Percentiles rank a stretch among this genome's conserved stretches.
These are phyloP conservation scores for Mycena rebaudengoi DNA, from an alignment of 768 basidiomycete species.

Conservation along the genomic window DNA sequence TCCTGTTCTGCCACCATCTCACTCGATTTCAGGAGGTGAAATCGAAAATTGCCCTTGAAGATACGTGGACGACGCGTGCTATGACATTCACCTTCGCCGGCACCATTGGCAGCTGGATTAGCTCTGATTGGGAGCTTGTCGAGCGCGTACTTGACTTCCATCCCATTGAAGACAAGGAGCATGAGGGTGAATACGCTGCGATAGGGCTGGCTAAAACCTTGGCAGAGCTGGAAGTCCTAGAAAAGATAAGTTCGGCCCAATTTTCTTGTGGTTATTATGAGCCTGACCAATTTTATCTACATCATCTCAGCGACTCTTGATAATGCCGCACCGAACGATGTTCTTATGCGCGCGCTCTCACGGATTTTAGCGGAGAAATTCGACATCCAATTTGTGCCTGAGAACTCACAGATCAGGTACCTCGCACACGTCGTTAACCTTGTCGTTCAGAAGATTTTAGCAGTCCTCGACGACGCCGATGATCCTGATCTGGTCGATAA, in stretches of 20 bases:
- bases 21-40: conserved; percentile 25
- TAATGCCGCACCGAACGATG: conserved; percentile 45
- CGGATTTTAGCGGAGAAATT: conserved; percentile 1
- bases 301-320: conserved; percentile 32
- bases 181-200: conserved; percentile 41
- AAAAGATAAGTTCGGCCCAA: conserved; percentile 51
- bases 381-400: neutral
- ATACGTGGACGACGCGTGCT: conserved; percentile 40
- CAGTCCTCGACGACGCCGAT: conserved; percentile 28
- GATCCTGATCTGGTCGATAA: conserved; percentile 34
- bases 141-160: conserved; percentile 43
- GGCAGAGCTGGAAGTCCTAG: conserved; percentile 30
- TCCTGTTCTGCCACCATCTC: neutral
- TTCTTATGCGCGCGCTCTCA: conserved; percentile 32
- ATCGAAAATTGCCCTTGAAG: conserved; percentile 33
- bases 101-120: conserved; percentile 33
- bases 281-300: neutral
- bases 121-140: conserved; percentile 41
- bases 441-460: conserved; percentile 40
- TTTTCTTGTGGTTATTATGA: no score
- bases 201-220: conserved; percentile 36
- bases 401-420: conserved; percentile 41
- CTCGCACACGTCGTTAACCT: conserved; percentile 43
- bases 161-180: conserved; percentile 41
- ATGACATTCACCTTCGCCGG: conserved; percentile 44